Evolutionary conservation across 257 asterid species (phyloP).

Genomic region (Verbascum thapsus): DNA sequence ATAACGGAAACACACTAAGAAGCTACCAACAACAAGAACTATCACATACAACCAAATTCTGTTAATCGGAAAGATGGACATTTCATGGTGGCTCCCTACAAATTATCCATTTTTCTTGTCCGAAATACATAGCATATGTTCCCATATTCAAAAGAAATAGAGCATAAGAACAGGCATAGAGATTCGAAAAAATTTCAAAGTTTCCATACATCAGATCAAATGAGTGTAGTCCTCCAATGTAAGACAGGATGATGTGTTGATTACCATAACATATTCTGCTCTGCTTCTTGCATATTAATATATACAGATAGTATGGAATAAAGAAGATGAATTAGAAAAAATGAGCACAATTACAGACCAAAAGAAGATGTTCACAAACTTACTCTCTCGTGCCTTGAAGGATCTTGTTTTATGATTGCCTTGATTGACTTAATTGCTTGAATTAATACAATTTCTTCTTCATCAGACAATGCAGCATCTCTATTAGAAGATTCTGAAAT

Average conservation of each 20-base stretch:
- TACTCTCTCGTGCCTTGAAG: constrained; percentile 76
- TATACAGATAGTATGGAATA: background rate
- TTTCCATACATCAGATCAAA: background rate
- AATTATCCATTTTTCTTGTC: background rate
- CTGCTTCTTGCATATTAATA: constrained; percentile 9
- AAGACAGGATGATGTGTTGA: background rate
- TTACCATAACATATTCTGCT: constrained; percentile 18
- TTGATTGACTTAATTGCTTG: constrained; percentile 86
- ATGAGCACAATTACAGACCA: constrained; percentile 24
- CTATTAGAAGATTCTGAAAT: constrained; percentile 59
- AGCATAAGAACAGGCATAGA: background rate
- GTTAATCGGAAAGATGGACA: background rate
- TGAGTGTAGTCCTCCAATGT: constrained; percentile 14
- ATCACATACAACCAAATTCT: background rate
- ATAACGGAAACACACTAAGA: background rate
- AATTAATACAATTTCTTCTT: constrained; percentile 71
- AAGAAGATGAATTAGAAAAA: background rate
- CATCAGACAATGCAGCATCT: constrained; percentile 50
- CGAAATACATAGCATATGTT: background rate
- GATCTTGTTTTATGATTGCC: constrained; percentile 76
- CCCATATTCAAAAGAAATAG: constrained; percentile 11
- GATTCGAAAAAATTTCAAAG: constrained; percentile 5
- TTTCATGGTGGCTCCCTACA: background rate
- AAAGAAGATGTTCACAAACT: constrained; percentile 26
- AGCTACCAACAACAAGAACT: background rate